These are phyloP conservation scores for Candida sp. DNA, from an alignment of 1,139 yeast species.

Conservation along the genomic window DNA sequence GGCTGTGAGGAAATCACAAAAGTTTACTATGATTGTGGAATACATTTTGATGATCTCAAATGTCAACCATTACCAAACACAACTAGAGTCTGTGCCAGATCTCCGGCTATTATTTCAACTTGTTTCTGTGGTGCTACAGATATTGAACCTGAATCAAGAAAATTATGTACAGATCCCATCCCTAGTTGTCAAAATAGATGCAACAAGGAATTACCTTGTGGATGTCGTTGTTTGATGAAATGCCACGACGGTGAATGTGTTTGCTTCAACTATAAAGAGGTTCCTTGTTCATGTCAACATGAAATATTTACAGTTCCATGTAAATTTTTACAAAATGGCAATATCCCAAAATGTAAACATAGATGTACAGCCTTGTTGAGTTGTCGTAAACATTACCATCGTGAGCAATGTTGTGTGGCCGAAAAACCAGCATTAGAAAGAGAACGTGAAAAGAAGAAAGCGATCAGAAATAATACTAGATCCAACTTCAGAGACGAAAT, in stretches of 20 bases:
- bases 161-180: constrained; percentile 67
- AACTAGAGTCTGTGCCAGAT: constrained; percentile 53
- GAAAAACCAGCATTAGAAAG: constrained; percentile 63
- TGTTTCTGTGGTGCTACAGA: constrained; percentile 75
- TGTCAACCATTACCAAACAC: constrained; percentile 55
- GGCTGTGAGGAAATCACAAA: constrained; percentile 53
- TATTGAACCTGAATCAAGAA: constrained; percentile 31
- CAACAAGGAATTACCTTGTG: constrained; percentile 64
- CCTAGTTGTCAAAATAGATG: constrained; percentile 72
- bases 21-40: constrained; percentile 59
- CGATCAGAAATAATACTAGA: constrained; percentile 38
- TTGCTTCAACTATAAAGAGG: constrained; percentile 49
- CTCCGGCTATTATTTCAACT: constrained; percentile 55
- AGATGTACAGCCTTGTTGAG: constrained; percentile 75
- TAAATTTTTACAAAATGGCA: constrained; percentile 46
- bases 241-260: constrained; percentile 83
- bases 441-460: constrained; percentile 55
- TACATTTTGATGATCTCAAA: constrained; percentile 53
- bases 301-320: constrained; percentile 62
- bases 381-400: constrained; percentile 81
- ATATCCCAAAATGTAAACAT: constrained; percentile 61
- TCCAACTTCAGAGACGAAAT: constrained; percentile 41
- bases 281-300: constrained; percentile 51
- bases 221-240: constrained; percentile 61
- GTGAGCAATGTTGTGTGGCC: constrained; percentile 63